A percentile compares a stretch with the other conserved stretches of the same genome.
Conservation (phyloP, 345 rosid species). For the Pugionium cornutum region DNA sequence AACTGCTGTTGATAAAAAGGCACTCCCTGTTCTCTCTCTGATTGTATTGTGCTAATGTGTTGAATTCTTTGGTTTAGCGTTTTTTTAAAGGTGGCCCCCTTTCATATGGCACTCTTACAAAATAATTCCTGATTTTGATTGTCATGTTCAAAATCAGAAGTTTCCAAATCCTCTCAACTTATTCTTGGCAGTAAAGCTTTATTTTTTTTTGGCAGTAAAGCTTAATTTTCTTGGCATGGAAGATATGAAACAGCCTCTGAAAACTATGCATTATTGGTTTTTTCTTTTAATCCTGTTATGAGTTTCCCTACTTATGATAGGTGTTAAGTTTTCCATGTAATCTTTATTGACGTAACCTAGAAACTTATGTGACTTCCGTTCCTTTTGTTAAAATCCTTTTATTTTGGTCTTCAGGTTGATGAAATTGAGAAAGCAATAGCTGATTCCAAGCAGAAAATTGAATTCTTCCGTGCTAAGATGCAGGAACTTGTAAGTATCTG, state of each 20-base stretch:
- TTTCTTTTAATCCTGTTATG: background rate
- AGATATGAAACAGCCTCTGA: conserved; percentile 14
- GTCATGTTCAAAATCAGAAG: conserved; percentile 12
- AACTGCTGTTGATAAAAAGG: conserved; percentile 85
- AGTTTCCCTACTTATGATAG: background rate
- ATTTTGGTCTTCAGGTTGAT: conserved; percentile 61
- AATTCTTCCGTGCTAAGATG: conserved; percentile 82
- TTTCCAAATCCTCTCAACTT: background rate
- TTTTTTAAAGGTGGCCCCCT: background rate
- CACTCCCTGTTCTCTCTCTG: conserved; percentile 38
- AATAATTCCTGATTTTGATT: conserved; percentile 11
- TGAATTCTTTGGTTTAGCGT: conserved; percentile 14
- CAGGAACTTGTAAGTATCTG: conserved; percentile 85
- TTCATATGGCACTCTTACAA: conserved; percentile 7
- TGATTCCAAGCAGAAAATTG: conserved; percentile 78
- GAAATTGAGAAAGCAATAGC: conserved; percentile 86
- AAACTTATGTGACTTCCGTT: no score
- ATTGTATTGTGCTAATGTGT: conserved; percentile 31
- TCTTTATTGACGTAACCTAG: conserved; percentile 4
- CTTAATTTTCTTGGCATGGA: conserved; percentile 14
- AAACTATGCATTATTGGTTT: background rate
- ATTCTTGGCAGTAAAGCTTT: no score
- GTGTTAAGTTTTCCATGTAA: conserved; percentile 18
- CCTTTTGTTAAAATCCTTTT: background rate
- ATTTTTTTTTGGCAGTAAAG: background rate